Base-by-base conservation (phyloP, 1,284 basidiomycete species). In the Moesziomyces sp. region DNA sequence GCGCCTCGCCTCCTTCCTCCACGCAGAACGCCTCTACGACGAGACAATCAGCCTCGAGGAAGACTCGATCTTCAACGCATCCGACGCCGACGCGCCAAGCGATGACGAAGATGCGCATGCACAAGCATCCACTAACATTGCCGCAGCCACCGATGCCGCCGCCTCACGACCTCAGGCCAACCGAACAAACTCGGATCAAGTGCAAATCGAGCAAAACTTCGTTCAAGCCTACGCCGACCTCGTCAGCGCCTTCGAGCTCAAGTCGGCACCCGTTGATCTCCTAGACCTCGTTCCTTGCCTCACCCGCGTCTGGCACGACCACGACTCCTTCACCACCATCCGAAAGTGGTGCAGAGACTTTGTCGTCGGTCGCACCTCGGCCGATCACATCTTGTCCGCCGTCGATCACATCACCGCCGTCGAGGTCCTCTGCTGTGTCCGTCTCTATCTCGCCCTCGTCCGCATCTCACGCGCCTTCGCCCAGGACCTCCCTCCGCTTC, bases 401-500 rank as follows among this genome's bases (percentile, higher is more conserved):
- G 58, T 80, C n/a, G 74, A 72, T 9, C 54, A 73, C 30, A 56
- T 54, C n/a, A 42, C 46, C 18, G 79, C 77, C 0, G 51, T 67
- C 49, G 79, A 81, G 47, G 54, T 78, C 4, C 63, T 81, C 44
- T 69, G 63, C 62, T 63, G 59, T 38, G 48, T 69, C n/a, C 73
- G 79, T n/a, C 61, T 76, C 28, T 81, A 79, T 42, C 68, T 81
- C 16, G 60, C 64, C 7, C 58, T 74, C 4, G 62, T 76, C 38
- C 73, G 77, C 47, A 64, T 81, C 40, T 73, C 79, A 1, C 71
- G 74, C 18, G 55, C 62, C 51, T 69, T 69, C 53, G 55, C 62
- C 4, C 64, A 65, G 14, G 57, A 60, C 24, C 33, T 65, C 30
- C 50, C 70, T 0, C 57, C 70, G 5, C 60, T 66, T 35, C 75